Evolutionary conservation across 805 yeast species (phyloP).

Genomic region (Brettanomyces anomalus): DNA sequence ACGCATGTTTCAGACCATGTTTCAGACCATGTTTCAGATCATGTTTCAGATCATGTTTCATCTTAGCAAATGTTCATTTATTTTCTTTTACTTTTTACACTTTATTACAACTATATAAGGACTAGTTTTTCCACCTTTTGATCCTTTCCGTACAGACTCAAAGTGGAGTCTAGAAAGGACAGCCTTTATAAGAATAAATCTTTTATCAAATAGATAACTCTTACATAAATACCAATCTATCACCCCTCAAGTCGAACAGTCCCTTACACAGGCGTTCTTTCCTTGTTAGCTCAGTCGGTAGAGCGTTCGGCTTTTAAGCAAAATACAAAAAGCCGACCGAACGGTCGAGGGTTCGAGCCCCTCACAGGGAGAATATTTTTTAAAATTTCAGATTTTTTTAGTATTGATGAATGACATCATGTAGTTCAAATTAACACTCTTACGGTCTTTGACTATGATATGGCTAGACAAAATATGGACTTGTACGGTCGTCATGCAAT

Average conservation of each 20-base stretch:
- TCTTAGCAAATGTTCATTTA: neutral
- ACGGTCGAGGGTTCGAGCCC: slow-evolving; percentile 59
- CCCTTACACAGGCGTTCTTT: slow-evolving; percentile 8
- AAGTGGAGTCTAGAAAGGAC: neutral
- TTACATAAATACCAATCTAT: neutral
- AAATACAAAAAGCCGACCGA: slow-evolving; percentile 32
- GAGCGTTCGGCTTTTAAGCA: slow-evolving; percentile 59
- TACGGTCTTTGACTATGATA: too few relatives aligned
- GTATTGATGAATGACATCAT: neutral
- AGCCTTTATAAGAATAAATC: neutral
- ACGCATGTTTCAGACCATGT: neutral
- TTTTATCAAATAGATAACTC: neutral
- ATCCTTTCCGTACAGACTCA: neutral
- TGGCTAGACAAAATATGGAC: too few relatives aligned
- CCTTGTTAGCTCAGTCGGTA: slow-evolving; percentile 58
- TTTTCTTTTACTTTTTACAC: neutral
- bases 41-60: neutral
- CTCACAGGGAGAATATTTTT: slow-evolving; percentile 36
- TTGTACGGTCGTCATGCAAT: too few relatives aligned
- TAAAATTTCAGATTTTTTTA: neutral
- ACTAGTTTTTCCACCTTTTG: neutral
- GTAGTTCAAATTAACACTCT: too few relatives aligned
- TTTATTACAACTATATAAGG: neutral
- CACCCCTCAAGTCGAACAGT: neutral
- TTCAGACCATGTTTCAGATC: too few relatives aligned